Conservation (phyloP, 1,284 basidiomycete genomes). For the Stereum hirsutum region DNA sequence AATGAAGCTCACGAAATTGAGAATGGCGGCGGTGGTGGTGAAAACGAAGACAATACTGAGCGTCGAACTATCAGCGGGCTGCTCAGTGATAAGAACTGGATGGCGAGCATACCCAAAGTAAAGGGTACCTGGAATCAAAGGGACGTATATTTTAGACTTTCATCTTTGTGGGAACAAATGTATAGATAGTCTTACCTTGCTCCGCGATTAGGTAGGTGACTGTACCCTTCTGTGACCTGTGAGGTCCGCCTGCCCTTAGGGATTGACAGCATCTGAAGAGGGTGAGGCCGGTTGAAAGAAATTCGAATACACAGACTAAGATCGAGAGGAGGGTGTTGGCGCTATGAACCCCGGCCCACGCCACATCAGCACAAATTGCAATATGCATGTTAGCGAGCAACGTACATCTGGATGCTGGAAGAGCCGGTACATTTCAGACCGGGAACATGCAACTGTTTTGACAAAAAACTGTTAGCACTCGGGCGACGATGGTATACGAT, state of each 20-base stretch:
- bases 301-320: slow-evolving; percentile 21
- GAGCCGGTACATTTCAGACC: slow-evolving; percentile 13
- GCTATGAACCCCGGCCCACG: not conserved
- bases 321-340: slow-evolving; percentile 20
- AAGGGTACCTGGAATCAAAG: too few species aligned
- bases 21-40: slow-evolving; percentile 18
- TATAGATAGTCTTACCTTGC: slow-evolving; percentile 16
- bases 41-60: slow-evolving; percentile 18
- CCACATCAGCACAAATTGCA: not conserved
- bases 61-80: not conserved
- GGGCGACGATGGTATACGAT: slow-evolving; percentile 11
- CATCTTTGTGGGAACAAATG: not conserved
- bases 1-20: slow-evolving; percentile 19
- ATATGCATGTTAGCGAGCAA: not conserved
- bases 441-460: slow-evolving; percentile 13
- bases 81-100: not conserved
- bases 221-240: slow-evolving; percentile 14
- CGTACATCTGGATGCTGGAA: slow-evolving; percentile 11
- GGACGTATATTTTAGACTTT: too few species aligned
- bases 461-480: not conserved
- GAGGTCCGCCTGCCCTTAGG: slow-evolving; percentile 12
- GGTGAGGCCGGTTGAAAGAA: slow-evolving; percentile 17
- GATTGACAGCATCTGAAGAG: slow-evolving; percentile 20
- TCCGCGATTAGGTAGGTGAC: slow-evolving; percentile 20
- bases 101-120: not conserved